These are phyloP conservation scores for Crithidia expoeki DNA, from an alignment of 208 protist species.

Conservation along the genomic window DNA sequence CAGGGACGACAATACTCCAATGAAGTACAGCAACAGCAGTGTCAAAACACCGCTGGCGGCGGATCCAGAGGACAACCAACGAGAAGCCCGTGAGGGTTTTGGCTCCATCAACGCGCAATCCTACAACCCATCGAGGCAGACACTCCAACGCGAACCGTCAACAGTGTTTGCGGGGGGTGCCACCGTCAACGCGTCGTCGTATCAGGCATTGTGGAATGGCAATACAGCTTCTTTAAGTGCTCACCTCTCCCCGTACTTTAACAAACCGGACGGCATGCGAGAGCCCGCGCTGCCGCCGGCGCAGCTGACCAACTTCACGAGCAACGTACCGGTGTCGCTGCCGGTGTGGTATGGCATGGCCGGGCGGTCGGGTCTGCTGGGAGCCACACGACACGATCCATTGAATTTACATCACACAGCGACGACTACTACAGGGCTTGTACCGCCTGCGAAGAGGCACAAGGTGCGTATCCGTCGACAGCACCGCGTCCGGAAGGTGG, in stretches of 20 bases:
- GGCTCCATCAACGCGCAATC: background rate
- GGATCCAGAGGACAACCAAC: background rate
- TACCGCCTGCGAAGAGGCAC: background rate
- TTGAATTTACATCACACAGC: background rate
- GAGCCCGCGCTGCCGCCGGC: too few species aligned
- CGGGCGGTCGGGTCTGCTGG: background rate
- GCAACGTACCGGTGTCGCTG: too few species aligned
- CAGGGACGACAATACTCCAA: background rate
- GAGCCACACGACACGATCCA: background rate
- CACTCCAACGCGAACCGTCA: background rate
- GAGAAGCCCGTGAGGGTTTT: background rate
- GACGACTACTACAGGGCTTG: too few species aligned
- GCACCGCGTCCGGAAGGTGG: slow-evolving; percentile 9
- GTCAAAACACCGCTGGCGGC: background rate
- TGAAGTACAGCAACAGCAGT: too few species aligned
- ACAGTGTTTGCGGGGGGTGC: too few species aligned
- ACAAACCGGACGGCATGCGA: background rate
- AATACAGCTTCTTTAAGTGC: background rate
- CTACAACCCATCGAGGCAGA: background rate
- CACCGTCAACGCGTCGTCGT: too few species aligned
- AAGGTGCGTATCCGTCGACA: slow-evolving; percentile 12
- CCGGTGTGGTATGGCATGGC: too few species aligned
- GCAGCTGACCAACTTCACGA: too few species aligned
- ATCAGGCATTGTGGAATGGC: background rate
- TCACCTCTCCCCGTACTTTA: background rate